Evolutionary conservation across 345 rosid species (phyloP).

Genomic region (Brassica rapa): DNA sequence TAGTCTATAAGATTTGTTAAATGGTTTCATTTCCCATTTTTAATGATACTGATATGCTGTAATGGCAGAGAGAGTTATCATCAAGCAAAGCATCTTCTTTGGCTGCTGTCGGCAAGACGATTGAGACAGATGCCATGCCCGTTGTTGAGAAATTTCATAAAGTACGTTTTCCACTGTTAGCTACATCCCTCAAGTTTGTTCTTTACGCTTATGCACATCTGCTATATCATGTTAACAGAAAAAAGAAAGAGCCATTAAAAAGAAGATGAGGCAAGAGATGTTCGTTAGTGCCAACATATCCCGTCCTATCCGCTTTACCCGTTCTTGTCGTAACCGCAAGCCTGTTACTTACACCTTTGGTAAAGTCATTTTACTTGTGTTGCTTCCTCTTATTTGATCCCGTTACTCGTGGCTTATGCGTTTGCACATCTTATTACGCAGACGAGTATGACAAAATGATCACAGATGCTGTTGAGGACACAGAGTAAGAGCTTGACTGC

Average conservation of each 20-base stretch:
- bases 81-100: slow-evolving; percentile 56
- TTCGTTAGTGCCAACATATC: slow-evolving; percentile 44
- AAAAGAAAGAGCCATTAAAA: slow-evolving; percentile 64
- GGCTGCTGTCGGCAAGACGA: slow-evolving; percentile 53
- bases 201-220: slow-evolving; percentile 1
- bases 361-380: slow-evolving; percentile 38
- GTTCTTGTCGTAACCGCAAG: slow-evolving; percentile 67
- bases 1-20: not conserved
- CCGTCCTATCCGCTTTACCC: slow-evolving; percentile 42
- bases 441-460: slow-evolving; percentile 78
- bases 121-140: slow-evolving; percentile 60
- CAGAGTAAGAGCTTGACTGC: slow-evolving; percentile 56
- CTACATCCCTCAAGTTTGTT: not conserved
- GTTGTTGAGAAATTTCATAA: slow-evolving; percentile 59
- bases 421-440: slow-evolving; percentile 42
- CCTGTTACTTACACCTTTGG: slow-evolving; percentile 73
- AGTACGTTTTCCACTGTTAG: slow-evolving; percentile 43
- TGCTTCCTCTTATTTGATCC: slow-evolving; percentile 17
- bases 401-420: not conserved
- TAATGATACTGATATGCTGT: not conserved
- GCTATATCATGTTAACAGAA: slow-evolving; percentile 46
- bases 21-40: not conserved
- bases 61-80: slow-evolving; percentile 62
- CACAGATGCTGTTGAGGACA: slow-evolving; percentile 60
- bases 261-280: slow-evolving; percentile 58